These are phyloP conservation scores for Mucor velutinosus DNA, from an alignment of 371 early-diverging fungal genomes.

Conservation along the genomic window DNA sequence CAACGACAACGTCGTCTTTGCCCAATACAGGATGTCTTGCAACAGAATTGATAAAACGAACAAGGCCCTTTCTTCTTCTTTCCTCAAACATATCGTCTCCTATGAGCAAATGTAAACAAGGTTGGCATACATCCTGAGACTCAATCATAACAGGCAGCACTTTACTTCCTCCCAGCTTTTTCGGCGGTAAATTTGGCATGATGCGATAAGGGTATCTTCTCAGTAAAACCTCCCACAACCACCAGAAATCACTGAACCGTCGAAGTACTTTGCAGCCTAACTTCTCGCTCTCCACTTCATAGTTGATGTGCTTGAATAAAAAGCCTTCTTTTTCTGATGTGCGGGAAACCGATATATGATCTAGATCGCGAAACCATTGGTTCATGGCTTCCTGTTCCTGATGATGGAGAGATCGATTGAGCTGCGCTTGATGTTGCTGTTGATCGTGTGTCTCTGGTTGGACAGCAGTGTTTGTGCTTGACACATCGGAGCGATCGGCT, in stretches of 20 bases:
- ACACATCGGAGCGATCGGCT: background rate
- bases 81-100: slow-evolving; percentile 73
- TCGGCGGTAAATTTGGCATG: slow-evolving; percentile 70
- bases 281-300: slow-evolving; percentile 72
- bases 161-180: slow-evolving; percentile 60
- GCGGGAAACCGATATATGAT: slow-evolving; percentile 47
- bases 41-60: slow-evolving; percentile 76
- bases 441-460: background rate
- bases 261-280: slow-evolving; percentile 66
- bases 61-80: slow-evolving; percentile 69
- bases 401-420: background rate
- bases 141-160: background rate
- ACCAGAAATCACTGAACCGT: slow-evolving; percentile 87
- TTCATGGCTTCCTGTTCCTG: slow-evolving; percentile 20
- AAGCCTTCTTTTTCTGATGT: slow-evolving; percentile 79
- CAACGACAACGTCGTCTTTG: slow-evolving; percentile 64
- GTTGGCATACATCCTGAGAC: too few species aligned
- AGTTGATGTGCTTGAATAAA: slow-evolving; percentile 82
- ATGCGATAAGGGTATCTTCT: slow-evolving; percentile 79
- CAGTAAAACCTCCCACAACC: slow-evolving; percentile 73
- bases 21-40: slow-evolving; percentile 75
- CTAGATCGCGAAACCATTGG: slow-evolving; percentile 48
- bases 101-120: slow-evolving; percentile 10
- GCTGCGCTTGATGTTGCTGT: background rate
- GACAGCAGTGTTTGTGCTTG: background rate